These are phyloP conservation scores for Acanthamoeba castellanii DNA, from an alignment of 208 protist genomes.

Conservation along the genomic window DNA sequence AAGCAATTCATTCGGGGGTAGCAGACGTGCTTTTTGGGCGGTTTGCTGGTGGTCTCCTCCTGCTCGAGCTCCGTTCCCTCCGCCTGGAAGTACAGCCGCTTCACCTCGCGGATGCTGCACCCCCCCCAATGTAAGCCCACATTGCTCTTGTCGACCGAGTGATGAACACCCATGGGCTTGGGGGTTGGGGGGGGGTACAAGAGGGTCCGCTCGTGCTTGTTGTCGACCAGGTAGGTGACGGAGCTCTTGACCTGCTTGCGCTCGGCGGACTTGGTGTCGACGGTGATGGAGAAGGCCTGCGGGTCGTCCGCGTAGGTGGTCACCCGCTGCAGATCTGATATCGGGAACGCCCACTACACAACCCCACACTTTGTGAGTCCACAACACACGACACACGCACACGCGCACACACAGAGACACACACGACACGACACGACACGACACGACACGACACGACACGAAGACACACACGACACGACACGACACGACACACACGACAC, in stretches of 20 bases:
- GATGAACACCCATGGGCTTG: neutral
- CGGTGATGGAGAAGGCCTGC: conserved; percentile 16
- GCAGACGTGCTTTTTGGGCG: no score
- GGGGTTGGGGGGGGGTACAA: neutral
- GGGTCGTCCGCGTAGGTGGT: conserved; percentile 60
- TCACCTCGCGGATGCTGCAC: neutral
- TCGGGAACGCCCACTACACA: conserved; percentile 59
- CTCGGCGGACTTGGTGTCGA: conserved; percentile 5
- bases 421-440: no score
- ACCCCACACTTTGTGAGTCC: neutral
- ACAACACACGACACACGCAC: neutral
- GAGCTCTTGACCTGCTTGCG: conserved; percentile 62
- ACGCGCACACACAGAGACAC: no score
- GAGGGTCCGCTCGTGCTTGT: conserved; percentile 31
- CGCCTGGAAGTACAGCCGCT: neutral
- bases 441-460: no score
- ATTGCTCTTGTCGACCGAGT: no score
- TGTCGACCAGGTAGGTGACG: conserved; percentile 51
- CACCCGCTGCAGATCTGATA: conserved; percentile 17
- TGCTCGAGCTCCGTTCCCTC: neutral
- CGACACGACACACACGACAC: neutral
- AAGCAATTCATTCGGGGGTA: no score
- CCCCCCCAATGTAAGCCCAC: neutral
- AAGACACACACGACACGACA: neutral
- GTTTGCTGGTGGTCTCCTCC: neutral